Base-by-base conservation (phyloP, 176 grass and related monocot species). In the Oryza brachyantha region DNA sequence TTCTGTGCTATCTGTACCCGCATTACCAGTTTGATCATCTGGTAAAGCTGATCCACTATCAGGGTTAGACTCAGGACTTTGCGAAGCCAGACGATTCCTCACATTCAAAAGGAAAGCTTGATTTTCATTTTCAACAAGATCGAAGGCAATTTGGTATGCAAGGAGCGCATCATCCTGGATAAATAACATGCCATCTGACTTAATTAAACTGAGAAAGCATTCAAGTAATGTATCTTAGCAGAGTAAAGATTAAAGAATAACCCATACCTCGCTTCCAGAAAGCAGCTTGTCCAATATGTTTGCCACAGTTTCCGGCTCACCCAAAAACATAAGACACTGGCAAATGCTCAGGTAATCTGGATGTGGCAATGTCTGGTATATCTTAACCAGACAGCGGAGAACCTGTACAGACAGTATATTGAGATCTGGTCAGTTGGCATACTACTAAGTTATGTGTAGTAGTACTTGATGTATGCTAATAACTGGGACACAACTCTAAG, bases 111-210 rank as follows among this genome's bases (percentile, higher is more conserved):
- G 92, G 58, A 99, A 99, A 29, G 96, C 96, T 72, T 99, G 96
- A 39, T 99, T 94, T 90, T 99, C 96, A 77, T 99, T 99, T 86
- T 99, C 96, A 48, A 90, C 90, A 2, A 96, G 84, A 87, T 99
- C 92, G 37, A 99, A 99, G 43, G 90, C 92, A 89, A 99, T 99
- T 79, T 99, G 96, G 90, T 91, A 99, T 32, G 92, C 90, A 25
- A 96, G 85, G 31, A 99, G 88, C 73, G 86, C 72, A 89, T 96
- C 96, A 79, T 99, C 96, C 96, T 99, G 88, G 19, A 89, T 68
- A 32, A 83, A 71, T 73, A 74, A 83, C 79, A 84, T 31, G 63
- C 69, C 25, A 61, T 76, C 41, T 74, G 16, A 35, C 58, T 36
- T 88, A 75, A 48, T 70, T 22, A 81, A 81, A 68, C 59, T 13